Conservation (phyloP, 495 filamentous ascomycete species). For the Tetracladium setigerum region DNA sequence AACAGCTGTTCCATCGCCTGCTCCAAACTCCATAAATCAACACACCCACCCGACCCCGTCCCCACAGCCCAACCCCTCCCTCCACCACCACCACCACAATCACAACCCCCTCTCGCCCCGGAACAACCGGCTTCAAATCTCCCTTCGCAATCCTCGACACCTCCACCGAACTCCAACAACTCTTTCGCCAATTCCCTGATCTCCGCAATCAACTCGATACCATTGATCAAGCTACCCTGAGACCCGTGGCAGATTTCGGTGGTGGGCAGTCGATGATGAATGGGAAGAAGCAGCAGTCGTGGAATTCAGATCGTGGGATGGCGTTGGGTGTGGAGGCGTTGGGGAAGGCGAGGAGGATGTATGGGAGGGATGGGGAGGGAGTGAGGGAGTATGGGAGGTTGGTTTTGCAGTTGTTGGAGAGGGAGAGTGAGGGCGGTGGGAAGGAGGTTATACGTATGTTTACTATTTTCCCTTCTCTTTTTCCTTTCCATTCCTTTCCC, state of each 20-base stretch:
- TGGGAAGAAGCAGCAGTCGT: slow-evolving; percentile 19
- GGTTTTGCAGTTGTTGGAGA: slow-evolving; percentile 30
- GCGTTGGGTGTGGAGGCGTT: slow-evolving; percentile 29
- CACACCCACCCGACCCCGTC: slow-evolving; percentile 21
- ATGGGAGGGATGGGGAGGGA: slow-evolving; percentile 31
- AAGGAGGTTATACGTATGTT: slow-evolving; percentile 2
- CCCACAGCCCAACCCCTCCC: slow-evolving; percentile 4
- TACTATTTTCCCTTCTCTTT: too few species aligned
- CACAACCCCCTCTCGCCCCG: slow-evolving; percentile 15
- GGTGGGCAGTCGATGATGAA: background rate
- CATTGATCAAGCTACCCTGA: slow-evolving; percentile 44
- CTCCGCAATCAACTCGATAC: slow-evolving; percentile 41
- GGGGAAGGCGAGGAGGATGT: slow-evolving; percentile 24
- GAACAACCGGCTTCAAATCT: slow-evolving; percentile 15
- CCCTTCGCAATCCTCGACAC: slow-evolving; percentile 31
- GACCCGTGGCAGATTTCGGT: slow-evolving; percentile 14
- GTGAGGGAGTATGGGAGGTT: slow-evolving; percentile 39
- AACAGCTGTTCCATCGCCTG: slow-evolving; percentile 63
- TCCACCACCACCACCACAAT: slow-evolving; percentile 11
- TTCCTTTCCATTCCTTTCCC: too few species aligned
- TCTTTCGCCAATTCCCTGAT: slow-evolving; percentile 44
- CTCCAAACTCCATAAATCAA: slow-evolving; percentile 53
- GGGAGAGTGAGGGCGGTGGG: background rate
- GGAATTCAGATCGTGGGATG: slow-evolving; percentile 33
- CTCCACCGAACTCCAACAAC: slow-evolving; percentile 36